phyloP scores from a whole-genome alignment of 768 basidiomycete species.

The Naganishia vaughanmartiniae region DNA sequence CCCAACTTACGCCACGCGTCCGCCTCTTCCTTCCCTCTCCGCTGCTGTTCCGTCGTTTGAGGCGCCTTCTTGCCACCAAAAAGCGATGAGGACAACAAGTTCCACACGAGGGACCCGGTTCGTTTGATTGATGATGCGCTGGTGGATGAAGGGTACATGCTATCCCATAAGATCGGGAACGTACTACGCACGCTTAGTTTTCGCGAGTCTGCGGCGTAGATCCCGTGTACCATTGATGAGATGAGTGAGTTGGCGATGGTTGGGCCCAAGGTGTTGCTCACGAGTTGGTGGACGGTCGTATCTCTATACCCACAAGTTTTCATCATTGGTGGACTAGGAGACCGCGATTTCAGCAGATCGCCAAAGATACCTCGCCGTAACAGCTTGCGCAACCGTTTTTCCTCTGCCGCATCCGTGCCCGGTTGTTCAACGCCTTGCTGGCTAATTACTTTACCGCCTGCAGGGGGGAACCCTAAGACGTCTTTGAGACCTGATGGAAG shows the following conservation, averaged over 20 bases:
- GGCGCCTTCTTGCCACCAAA: background rate
- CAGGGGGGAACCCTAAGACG: background rate
- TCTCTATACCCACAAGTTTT: constrained; percentile 54
- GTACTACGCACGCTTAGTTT: constrained; percentile 70
- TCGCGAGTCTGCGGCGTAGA: constrained; percentile 83
- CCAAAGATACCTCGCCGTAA: constrained; percentile 61
- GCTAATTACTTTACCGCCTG: background rate
- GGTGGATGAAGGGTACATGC: constrained; percentile 54
- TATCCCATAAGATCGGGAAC: constrained; percentile 70
- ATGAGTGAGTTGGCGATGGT: constrained; percentile 71
- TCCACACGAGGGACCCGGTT: constrained; percentile 67
- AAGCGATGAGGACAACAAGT: constrained; percentile 49
- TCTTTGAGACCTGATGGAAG: constrained; percentile 4
- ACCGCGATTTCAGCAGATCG: constrained; percentile 59
- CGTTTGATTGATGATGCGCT: constrained; percentile 47
- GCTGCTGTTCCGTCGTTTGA: constrained; percentile 11
- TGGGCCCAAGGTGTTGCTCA: constrained; percentile 70
- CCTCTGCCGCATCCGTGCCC: background rate
- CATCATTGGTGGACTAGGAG: constrained; percentile 25
- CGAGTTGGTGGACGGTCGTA: constrained; percentile 76
- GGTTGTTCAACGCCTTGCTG: background rate
- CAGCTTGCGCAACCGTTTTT: constrained; percentile 29
- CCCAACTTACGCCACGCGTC: constrained; percentile 66
- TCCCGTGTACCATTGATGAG: constrained; percentile 81
- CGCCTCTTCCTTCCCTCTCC: constrained; percentile 44